Percentiles rank a stretch among this genome's conserved stretches.
phyloP scores from a whole-genome alignment of 2,329 filamentous ascomycete species.

The Pseudocercospora musae region DNA sequence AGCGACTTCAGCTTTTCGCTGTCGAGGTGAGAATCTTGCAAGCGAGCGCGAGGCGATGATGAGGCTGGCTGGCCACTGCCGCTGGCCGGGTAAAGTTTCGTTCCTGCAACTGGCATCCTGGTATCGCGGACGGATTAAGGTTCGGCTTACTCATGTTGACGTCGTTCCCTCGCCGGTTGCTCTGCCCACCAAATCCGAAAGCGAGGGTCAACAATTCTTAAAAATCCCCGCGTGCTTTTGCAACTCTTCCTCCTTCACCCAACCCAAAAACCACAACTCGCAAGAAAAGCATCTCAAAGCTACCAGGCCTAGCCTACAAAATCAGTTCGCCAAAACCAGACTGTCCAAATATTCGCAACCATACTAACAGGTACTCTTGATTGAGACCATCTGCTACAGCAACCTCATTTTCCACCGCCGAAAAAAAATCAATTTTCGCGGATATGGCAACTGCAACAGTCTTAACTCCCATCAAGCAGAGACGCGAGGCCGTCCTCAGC shows the following conservation, averaged over 20 bases:
- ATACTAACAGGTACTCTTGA: constrained; percentile 40
- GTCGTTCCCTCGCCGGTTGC: too few relatives aligned
- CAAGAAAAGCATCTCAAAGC: constrained; percentile 25
- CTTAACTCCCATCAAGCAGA: constrained; percentile 83
- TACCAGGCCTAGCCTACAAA: constrained; percentile 22
- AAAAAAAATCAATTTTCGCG: constrained; percentile 28
- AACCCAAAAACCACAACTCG: constrained; percentile 18
- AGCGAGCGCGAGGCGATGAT: neutral
- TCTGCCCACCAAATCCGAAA: neutral
- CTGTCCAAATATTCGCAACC: constrained; percentile 36
- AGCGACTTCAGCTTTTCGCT: neutral
- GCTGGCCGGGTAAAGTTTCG: neutral
- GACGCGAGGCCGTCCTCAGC: constrained; percentile 88
- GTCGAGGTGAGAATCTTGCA: neutral
- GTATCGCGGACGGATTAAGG: neutral
- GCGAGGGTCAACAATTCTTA: neutral
- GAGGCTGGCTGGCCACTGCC: neutral
- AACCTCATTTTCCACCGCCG: constrained; percentile 21
- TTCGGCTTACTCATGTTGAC: neutral
- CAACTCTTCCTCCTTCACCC: constrained; percentile 25
- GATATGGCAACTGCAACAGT: constrained; percentile 79
- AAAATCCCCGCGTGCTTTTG: constrained; percentile 5
- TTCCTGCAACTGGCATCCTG: neutral
- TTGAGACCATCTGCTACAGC: constrained; percentile 34
- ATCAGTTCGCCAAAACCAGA: constrained; percentile 29